Percentiles rank a stretch among this genome's conserved stretches.
Evolutionary conservation across 2,329 filamentous ascomycete species (phyloP).

Genomic region (Trichoderma polysporum): DNA sequence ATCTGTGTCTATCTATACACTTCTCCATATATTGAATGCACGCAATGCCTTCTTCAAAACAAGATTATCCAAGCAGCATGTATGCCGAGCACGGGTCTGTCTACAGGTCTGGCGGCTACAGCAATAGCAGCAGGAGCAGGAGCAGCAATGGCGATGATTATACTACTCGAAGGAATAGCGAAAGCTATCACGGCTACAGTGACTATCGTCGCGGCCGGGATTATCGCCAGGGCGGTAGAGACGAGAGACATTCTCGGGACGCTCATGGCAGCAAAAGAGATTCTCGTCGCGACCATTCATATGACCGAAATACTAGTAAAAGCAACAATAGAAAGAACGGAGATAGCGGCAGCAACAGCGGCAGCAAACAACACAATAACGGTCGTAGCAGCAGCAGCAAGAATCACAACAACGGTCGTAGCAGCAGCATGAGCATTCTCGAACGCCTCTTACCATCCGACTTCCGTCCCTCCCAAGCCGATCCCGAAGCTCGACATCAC

Average conservation of each 20-base stretch:
- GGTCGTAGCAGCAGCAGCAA: background rate
- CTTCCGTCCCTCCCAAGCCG: constrained; percentile 9
- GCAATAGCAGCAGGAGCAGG: background rate
- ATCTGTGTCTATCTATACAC: background rate
- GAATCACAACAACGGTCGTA: background rate
- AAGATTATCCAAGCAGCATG: background rate
- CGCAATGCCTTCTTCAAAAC: constrained; percentile 2
- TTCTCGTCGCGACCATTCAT: background rate
- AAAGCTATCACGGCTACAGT: background rate
- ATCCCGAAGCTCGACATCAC: constrained; percentile 3
- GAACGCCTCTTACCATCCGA: background rate
- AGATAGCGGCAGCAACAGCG: background rate
- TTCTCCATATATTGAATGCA: background rate
- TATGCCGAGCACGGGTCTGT: background rate
- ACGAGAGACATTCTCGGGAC: background rate
- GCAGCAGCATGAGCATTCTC: background rate
- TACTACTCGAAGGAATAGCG: background rate
- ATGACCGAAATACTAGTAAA: background rate
- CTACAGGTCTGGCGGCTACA: background rate
- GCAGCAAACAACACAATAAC: too few species aligned
- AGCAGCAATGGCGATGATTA: background rate
- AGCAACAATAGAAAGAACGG: background rate
- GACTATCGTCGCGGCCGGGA: background rate
- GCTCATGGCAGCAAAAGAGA: background rate
- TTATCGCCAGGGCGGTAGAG: background rate